phyloP scores from a whole-genome alignment of 352 stramenopile genomes.

The Globisporangium paroecandrum region DNA sequence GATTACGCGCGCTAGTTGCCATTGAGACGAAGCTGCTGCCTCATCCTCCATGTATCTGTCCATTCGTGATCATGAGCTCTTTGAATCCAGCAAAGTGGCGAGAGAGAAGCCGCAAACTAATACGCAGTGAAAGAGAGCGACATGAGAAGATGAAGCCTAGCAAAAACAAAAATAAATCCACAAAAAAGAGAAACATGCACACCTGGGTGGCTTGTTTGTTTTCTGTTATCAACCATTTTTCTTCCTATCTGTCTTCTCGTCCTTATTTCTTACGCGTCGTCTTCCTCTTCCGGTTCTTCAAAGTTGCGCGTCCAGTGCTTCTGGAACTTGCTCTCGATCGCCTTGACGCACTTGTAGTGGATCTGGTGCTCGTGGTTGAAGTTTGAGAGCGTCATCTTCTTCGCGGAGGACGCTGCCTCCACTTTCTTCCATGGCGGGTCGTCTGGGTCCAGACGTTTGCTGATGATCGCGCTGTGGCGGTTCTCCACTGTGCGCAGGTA shows the following conservation, averaged over 20 bases:
- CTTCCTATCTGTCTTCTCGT: neutral
- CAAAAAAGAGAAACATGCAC: neutral
- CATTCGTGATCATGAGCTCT: neutral
- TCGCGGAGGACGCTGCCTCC: conserved; percentile 41
- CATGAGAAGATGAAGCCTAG: neutral
- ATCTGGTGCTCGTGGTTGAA: conserved; percentile 81
- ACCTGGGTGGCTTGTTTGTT: neutral
- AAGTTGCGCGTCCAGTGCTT: conserved; percentile 68
- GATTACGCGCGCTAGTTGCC: neutral
- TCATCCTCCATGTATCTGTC: neutral
- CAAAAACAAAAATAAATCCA: neutral
- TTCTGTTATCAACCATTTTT: neutral
- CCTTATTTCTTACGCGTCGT: neutral
- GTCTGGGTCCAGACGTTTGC: conserved; percentile 68
- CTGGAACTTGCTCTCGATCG: conserved; percentile 62
- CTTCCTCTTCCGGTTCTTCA: conserved; percentile 27
- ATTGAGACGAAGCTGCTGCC: neutral
- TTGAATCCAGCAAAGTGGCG: neutral
- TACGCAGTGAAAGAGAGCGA: neutral
- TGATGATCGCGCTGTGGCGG: conserved; percentile 58
- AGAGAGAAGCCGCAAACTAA: neutral
- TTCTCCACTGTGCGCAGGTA: conserved; percentile 72
- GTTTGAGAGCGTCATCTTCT: conserved; percentile 70
- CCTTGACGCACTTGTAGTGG: conserved; percentile 81
- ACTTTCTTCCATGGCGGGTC: conserved; percentile 67